These are phyloP conservation scores for Clavispora vitiphila DNA, from an alignment of 805 yeast genomes.

Conservation along the genomic window DNA sequence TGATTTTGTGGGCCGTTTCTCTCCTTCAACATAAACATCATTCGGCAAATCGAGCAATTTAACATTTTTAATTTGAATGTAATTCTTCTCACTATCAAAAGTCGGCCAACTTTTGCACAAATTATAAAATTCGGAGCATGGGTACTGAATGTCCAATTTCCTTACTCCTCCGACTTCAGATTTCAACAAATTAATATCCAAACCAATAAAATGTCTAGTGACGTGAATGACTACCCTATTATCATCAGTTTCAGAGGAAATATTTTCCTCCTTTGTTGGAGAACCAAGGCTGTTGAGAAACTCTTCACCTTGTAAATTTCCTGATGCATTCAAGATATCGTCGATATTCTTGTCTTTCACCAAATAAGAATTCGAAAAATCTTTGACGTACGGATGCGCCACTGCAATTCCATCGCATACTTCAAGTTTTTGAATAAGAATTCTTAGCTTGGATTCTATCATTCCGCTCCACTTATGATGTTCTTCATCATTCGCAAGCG, in stretches of 20 bases:
- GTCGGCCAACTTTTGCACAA: constrained; percentile 70
- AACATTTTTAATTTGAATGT: constrained; percentile 66
- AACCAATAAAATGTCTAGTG: constrained; percentile 77
- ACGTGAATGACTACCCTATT: constrained; percentile 42
- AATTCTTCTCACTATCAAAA: constrained; percentile 56
- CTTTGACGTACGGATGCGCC: constrained; percentile 89
- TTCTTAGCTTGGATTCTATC: constrained; percentile 82
- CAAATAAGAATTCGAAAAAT: constrained; percentile 49
- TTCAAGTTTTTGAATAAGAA: constrained; percentile 81
- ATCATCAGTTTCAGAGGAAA: constrained; percentile 7
- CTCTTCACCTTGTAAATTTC: constrained; percentile 52
- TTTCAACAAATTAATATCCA: constrained; percentile 45
- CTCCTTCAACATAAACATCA: too few species aligned
- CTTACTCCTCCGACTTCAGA: constrained; percentile 45
- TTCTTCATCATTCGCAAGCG: constrained; percentile 70
- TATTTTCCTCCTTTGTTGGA: constrained; percentile 1
- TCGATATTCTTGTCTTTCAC: constrained; percentile 37
- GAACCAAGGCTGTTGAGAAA: neutral
- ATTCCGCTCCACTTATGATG: constrained; percentile 90
- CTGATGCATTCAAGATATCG: constrained; percentile 57
- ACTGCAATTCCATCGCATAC: constrained; percentile 64
- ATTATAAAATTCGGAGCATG: constrained; percentile 83
- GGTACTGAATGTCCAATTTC: constrained; percentile 78
- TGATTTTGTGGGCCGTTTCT: constrained; percentile 33
- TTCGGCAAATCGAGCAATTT: constrained; percentile 75